A percentile compares a stretch with the other conserved stretches of the same genome.
Evolutionary conservation across 2,329 filamentous ascomycete species (phyloP).

Genomic region (Aspergillus thermomutatus): DNA sequence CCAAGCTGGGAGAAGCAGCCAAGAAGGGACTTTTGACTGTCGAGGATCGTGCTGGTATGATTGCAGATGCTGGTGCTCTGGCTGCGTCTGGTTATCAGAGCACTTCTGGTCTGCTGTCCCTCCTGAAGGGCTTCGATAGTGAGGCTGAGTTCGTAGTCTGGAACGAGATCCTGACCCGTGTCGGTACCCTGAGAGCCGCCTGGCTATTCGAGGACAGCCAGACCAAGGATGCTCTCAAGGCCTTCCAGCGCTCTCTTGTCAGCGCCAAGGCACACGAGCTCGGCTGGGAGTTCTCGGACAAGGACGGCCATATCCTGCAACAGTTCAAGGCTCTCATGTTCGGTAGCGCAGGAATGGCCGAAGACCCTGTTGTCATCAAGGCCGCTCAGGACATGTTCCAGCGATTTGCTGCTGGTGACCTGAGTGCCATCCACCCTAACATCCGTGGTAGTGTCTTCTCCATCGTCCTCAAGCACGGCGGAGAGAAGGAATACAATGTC

Average conservation of each 20-base stretch:
- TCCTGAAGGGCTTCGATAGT: constrained; percentile 76
- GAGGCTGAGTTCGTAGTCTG: constrained; percentile 92
- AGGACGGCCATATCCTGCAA: constrained; percentile 84
- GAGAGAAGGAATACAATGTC: constrained; percentile 78
- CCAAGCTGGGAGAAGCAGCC: constrained; percentile 83
- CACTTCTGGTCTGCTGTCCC: constrained; percentile 80
- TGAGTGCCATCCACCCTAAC: constrained; percentile 83
- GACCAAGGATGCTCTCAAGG: constrained; percentile 69
- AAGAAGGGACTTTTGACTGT: constrained; percentile 76
- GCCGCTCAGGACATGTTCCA: constrained; percentile 88
- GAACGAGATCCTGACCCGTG: constrained; percentile 81
- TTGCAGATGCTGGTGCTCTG: constrained; percentile 85
- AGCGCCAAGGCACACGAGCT: constrained; percentile 78
- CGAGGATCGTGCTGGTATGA: constrained; percentile 92
- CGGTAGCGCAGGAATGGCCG: constrained; percentile 73
- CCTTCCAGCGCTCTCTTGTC: constrained; percentile 76
- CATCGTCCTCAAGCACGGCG: constrained; percentile 79
- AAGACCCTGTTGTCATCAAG: constrained; percentile 72
- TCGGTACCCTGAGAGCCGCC: constrained; percentile 73
- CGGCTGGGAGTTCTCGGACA: constrained; percentile 82
- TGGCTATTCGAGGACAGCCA: constrained; percentile 84
- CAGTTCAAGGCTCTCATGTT: constrained; percentile 95
- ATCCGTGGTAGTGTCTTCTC: constrained; percentile 82
- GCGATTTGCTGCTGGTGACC: constrained; percentile 77
- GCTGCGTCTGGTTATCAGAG: constrained; percentile 89